Evolutionary conservation across 768 basidiomycete species (phyloP), one percentile per base, ranked within the genome.

Genomic region (Mycena venus): DNA sequence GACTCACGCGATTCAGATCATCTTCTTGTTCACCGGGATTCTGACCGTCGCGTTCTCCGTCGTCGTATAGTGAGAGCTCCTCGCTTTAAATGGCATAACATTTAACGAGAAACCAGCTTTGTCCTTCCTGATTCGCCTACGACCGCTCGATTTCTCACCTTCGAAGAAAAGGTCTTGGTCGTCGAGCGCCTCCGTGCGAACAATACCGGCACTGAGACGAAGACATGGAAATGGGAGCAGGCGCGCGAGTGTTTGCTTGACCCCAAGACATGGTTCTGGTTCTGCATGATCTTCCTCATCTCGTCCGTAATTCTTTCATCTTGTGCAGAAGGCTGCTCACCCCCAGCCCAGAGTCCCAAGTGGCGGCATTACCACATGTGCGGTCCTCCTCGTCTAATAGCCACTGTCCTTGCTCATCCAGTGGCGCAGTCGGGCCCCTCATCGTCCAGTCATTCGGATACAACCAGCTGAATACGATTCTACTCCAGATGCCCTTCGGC

Each of bases 201-300:
- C 66, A 75, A 78, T 51, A 78, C 75, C 23, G 77, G 77, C 11
- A 78, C 74, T 8, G 74, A 73, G 65, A 78, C 74, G 44, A 84
- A 85, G 75, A 77, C 70, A 1, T 84, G 82, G 81, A 78, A 75
- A 36, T 73, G 74, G 68, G 53, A 27, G 31, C 74, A 78, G 38
- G 77, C 55, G 2, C 72, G 70, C 42, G 77, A 78, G 60, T 74
- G 70, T 29, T 6, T 75, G 31, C 56, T 75, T 8, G 77, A 78
- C 32, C 68, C 42, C 47, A 78, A 78, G 69, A 78, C 77, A 0
- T 75, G 60, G 61, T 42, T 42, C 12, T 78, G 75, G 77, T 75
- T 78, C 66, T 25, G 42, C 32, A 70, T 78, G 74, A 36, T 75
- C 31, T 75, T 78, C 72, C 66, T 71, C 74, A 73, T 78, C 67